These are phyloP conservation scores for Scenedesmus sp. DNA, from an alignment of 163 green algal genomes.

Conservation along the genomic window DNA sequence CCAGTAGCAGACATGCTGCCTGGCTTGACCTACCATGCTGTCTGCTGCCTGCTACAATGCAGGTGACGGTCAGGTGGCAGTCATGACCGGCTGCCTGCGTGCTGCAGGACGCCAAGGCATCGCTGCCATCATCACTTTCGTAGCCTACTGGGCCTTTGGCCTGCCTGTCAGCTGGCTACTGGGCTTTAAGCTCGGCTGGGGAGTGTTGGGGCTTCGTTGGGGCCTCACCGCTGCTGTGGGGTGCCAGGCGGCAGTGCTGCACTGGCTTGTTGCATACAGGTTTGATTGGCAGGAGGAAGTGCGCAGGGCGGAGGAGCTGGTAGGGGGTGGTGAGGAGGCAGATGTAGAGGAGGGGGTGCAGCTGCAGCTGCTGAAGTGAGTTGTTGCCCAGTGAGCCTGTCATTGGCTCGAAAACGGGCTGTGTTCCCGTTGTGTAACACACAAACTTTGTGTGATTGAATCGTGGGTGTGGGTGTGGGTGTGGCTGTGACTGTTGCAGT, in stretches of 20 bases:
- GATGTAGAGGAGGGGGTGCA: neutral
- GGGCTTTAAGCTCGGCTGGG: conserved; percentile 45
- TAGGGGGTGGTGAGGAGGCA: neutral
- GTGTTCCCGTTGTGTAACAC: too few relatives aligned
- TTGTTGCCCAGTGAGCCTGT: too few relatives aligned
- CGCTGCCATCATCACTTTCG: conserved; percentile 53
- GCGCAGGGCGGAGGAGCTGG: neutral
- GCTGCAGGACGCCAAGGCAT: conserved; percentile 61
- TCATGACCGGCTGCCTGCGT: conserved; percentile 59
- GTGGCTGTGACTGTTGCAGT: neutral
- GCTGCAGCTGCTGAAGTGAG: neutral
- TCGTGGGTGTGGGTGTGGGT: neutral
- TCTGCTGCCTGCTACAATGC: neutral
- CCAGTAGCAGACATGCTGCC: neutral
- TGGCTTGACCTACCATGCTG: neutral
- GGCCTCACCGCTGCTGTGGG: neutral
- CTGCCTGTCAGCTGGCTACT: conserved; percentile 59
- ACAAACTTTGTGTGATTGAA: too few relatives aligned
- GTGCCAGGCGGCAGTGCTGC: conserved; percentile 23
- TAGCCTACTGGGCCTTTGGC: conserved; percentile 61
- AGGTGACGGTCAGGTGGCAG: conserved; percentile 50
- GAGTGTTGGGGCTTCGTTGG: conserved; percentile 51
- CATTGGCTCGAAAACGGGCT: too few relatives aligned
- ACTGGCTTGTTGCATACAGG: neutral
- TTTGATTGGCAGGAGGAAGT: conserved; percentile 43